Base-by-base conservation (phyloP, 73 alveolate species). In the Paraurostyla sp. region DNA sequence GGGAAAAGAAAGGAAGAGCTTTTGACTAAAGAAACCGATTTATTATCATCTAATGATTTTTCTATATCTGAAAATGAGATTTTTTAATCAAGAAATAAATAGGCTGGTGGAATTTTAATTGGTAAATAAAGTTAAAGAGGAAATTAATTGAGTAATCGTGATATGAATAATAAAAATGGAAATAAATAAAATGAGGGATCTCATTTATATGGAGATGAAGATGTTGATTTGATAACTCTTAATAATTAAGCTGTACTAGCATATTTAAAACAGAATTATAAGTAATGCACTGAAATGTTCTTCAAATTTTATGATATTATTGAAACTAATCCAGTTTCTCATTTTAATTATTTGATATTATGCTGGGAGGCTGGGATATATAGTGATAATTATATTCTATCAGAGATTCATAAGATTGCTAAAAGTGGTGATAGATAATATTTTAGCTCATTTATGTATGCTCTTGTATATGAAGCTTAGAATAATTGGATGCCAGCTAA, bases 301-400 rank as follows among this genome's bases (percentile, higher is more conserved):
- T 27, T 9, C 49, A 45, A 69, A 35, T 20, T 71, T 25, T 71
- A 60, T 50, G 82, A 68, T 16, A 30, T 45, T 6, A 25, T 71
- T 38, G 80, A 45, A 22, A 51, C 71, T 0, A 46, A 69, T 49
- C 76, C 83, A 7, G n/a, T 40, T 4, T 32, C 85, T 0, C 57
- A 71, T 46, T 85, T 60, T 40, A 85, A 85, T 35, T 85, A 48
- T 50, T 38, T 85, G 49, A 32, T 85, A 9, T 51, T 85, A 42
- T 68, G 87, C 80, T 85, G 93, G 93, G 68, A 60, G 57, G 83
- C 83, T 7, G 93, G 93, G 7, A 45, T 85, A 0, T 62, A 50
- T 43, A 36, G 80, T 60, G 93, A 85, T 45, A 45, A 50, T 6
- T 45, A 35, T 13, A 0, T 85, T 33, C 52, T 83, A 3, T 7